phyloP scores from a whole-genome alignment of 2,329 filamentous ascomycete genomes.

The Diaporthe sp. region DNA sequence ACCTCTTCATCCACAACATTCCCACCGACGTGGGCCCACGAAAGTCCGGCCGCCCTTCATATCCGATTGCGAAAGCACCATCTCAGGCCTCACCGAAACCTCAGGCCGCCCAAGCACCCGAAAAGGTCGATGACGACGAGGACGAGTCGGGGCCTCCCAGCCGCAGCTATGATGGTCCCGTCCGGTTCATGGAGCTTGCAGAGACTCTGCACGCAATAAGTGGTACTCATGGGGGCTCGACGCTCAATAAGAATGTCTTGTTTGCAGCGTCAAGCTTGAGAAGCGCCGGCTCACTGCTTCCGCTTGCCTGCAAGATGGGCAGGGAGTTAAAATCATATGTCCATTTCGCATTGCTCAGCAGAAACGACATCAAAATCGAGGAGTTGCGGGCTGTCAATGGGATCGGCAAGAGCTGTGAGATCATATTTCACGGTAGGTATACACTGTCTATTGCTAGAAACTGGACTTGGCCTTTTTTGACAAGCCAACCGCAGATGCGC shows the following conservation, averaged over 20 bases:
- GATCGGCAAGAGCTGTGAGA: constrained; percentile 75
- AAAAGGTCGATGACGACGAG: constrained; percentile 27
- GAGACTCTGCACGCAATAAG: constrained; percentile 69
- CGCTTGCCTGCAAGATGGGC: constrained; percentile 90
- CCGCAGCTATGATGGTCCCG: constrained; percentile 73
- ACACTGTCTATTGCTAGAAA: constrained; percentile 20
- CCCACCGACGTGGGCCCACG: constrained; percentile 56
- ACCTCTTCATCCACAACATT: constrained; percentile 73
- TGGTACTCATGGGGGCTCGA: constrained; percentile 60
- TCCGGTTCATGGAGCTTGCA: constrained; percentile 75
- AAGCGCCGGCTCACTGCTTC: constrained; percentile 78
- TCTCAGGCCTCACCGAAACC: constrained; percentile 26
- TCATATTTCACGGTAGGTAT: constrained; percentile 66
- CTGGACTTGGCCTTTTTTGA: neutral
- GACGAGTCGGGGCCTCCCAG: constrained; percentile 39
- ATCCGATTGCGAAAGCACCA: constrained; percentile 33
- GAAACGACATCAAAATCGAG: constrained; percentile 74
- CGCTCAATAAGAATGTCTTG: constrained; percentile 75
- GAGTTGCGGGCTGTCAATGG: constrained; percentile 83
- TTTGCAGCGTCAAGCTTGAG: constrained; percentile 81
- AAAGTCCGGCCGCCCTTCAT: constrained; percentile 49
- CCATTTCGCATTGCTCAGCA: constrained; percentile 83
- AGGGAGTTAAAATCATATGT: constrained; percentile 75
- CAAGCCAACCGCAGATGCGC: constrained; percentile 71
- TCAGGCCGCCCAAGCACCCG: constrained; percentile 23